Evolutionary conservation across 2,329 filamentous ascomycete genomes (phyloP), one percentile per base, ranked within the genome.

Genomic region (Colletotrichum sp.): DNA sequence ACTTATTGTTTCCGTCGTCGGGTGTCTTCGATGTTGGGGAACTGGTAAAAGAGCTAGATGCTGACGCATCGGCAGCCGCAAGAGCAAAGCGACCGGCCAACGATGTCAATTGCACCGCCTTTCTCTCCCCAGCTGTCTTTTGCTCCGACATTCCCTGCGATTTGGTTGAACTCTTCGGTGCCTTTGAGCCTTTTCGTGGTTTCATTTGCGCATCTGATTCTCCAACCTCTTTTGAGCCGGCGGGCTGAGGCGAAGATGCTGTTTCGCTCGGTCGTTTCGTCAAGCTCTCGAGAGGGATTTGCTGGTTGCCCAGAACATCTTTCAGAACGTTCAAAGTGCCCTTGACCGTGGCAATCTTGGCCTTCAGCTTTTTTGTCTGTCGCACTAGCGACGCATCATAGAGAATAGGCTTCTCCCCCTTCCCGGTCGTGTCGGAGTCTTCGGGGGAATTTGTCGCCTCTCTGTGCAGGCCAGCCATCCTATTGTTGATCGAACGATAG

Each of bases 241-340:
- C 28, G 15, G 52, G 24, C 64, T 65, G 21, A 24, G 24, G 38
- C n/a, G 58, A 15, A 8, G 43, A 21, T 16, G 43, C 48, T 24
- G 65, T 74, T n/a, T 63, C 32, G 18, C 66, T 71, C 32, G 72
- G 38, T 48, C 73, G 57, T 52, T 76, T 76, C 28, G 58, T 52
- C 61, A 78, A 70, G n/a, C 71, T 73, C 36, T 65, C 70, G 6
- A 78, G 67, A 24, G 75, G 57, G 13, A 78, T 78, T 7, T 77
- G 60, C 78, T 84, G 83, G 12, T 78, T 78, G 36, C 78, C 78
- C 38, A 87, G 81, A 28, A 86, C 85, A 52, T 81, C 83, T 77
- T 84, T 84, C 67, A 87, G 77, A 6, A 85, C 81, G 16, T 79
- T 77, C 67, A 87, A 78, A 16, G 85, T 85, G 18, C 84, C 85